A percentile compares a stretch with the other conserved stretches of the same genome.
phyloP scores from a whole-genome alignment of 2,329 filamentous ascomycete genomes.

The Aspergillus pseudoterreus region DNA sequence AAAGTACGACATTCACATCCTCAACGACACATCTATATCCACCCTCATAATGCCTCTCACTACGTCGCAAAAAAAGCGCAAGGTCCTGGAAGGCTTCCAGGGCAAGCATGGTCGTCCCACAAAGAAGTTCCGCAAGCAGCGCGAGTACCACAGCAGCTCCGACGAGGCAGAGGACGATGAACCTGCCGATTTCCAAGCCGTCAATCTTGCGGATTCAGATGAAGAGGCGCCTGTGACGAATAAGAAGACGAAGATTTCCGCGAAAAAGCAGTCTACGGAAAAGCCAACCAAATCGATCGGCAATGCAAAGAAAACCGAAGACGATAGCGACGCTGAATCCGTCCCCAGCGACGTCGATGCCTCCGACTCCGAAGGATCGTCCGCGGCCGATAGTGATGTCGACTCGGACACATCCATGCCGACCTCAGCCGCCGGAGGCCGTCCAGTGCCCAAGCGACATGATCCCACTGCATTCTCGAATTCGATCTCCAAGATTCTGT shows the following conservation, averaged over 20 bases:
- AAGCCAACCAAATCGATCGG: constrained; percentile 17
- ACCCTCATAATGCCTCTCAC: constrained; percentile 35
- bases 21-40: background rate
- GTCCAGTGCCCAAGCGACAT: constrained; percentile 66
- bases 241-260: constrained; percentile 18
- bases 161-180: constrained; percentile 52
- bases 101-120: constrained; percentile 49
- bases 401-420: constrained; percentile 41
- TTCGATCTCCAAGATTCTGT: constrained; percentile 88
- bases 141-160: constrained; percentile 60
- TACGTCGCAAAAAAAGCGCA: constrained; percentile 49
- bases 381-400: constrained; percentile 35
- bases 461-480: constrained; percentile 88
- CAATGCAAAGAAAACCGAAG: constrained; percentile 14
- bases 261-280: constrained; percentile 11
- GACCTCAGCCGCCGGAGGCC: constrained; percentile 39
- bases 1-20: constrained; percentile 2
- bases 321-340: constrained; percentile 15
- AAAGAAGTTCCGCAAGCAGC: constrained; percentile 62
- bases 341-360: constrained; percentile 17
- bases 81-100: constrained; percentile 57
- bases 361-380: constrained; percentile 8
- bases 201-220: constrained; percentile 48
- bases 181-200: constrained; percentile 46
- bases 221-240: constrained; percentile 26